Base-by-base conservation (phyloP, 2,329 filamentous ascomycete genomes). In the Trichophyton equinum region DNA sequence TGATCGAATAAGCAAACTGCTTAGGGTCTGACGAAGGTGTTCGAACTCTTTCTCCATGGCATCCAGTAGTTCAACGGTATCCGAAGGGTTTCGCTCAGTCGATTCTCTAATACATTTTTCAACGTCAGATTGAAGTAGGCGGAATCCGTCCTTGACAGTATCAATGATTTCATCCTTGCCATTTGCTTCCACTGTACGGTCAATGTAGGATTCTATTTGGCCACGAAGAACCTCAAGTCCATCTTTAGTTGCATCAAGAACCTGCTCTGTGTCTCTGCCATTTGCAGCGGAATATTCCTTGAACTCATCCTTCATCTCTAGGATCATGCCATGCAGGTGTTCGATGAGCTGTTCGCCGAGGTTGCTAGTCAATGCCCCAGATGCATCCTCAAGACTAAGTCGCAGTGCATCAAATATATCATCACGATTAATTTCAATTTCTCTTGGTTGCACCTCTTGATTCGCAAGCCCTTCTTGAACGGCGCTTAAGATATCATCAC, bases 201-300 rank as follows among this genome's bases (percentile, higher is more conserved):
- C 85, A 62, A 94, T 85, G 65, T 95, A 95, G 49, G 78, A 79
- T 69, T 96, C 89, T 60, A 97, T 88, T 62, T 95, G 88, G 11
- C 78, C 76, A 9, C 90, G 85, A 5, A 97, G 81, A 65, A 83
- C 86, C 66, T 95, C 90, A 13, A 96, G 80, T 0, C 91, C 91
- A 69, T 95, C 89, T 66, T 90, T 92, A 49, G 95, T 86, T 0
- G 90, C 88, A 71, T 94, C 89, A 3, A 96, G 78, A 11, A 95
- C 85, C 71, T 96, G 89, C 71, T 96, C 91, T 0, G 90, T 92
- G 70, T 94, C 89, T 62, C 85, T 82, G 46, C 87, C 89, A 66
- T 85, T 89, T 64, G 87, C 86, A 2, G 88, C 84, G 20, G 89
- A 86, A 66, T 90, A 92, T 67, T 92, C 83, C 71, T 91, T 91